Evolutionary conservation across 768 basidiomycete species (phyloP).

Genomic region (Naganishia vishniacii): DNA sequence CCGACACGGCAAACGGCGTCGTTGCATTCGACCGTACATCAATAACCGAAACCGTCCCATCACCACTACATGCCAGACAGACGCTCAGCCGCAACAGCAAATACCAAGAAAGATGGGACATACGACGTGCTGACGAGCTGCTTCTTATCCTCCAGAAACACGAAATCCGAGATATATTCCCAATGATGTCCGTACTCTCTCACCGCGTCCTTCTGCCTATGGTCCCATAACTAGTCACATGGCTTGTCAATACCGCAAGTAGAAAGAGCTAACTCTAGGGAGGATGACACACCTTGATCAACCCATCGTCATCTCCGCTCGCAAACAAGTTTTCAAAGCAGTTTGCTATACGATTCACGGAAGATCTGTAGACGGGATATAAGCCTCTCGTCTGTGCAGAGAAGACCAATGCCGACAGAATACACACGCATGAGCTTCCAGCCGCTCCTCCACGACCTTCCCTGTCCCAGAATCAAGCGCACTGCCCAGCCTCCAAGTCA

Average conservation of each 20-base stretch:
- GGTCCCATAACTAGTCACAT: constrained; percentile 85
- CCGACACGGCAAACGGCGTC: constrained; percentile 75
- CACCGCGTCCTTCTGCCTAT: constrained; percentile 61
- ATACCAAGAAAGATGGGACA: constrained; percentile 28
- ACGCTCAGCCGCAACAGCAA: not conserved
- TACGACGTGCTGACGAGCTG: constrained; percentile 85
- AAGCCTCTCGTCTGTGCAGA: not conserved
- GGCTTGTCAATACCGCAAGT: not conserved
- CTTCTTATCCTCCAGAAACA: constrained; percentile 75
- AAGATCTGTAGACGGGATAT: constrained; percentile 40
- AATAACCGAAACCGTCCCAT: constrained; percentile 86
- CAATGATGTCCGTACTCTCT: constrained; percentile 77
- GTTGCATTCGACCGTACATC: constrained; percentile 77
- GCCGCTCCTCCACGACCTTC: constrained; percentile 34
- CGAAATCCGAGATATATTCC: constrained; percentile 89
- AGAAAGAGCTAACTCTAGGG: not conserved
- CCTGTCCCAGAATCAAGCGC: constrained; percentile 35
- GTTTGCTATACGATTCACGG: constrained; percentile 78
- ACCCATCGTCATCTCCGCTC: constrained; percentile 89
- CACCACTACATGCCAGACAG: constrained; percentile 58
- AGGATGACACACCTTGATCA: constrained; percentile 64
- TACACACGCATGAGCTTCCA: constrained; percentile 42
- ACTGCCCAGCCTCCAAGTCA: constrained; percentile 40
- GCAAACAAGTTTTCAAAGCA: constrained; percentile 66
- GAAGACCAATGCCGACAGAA: not conserved